Evolutionary conservation across 192 early-diverging fungal species (phyloP).

Genomic region (Mortierella claussenii): DNA sequence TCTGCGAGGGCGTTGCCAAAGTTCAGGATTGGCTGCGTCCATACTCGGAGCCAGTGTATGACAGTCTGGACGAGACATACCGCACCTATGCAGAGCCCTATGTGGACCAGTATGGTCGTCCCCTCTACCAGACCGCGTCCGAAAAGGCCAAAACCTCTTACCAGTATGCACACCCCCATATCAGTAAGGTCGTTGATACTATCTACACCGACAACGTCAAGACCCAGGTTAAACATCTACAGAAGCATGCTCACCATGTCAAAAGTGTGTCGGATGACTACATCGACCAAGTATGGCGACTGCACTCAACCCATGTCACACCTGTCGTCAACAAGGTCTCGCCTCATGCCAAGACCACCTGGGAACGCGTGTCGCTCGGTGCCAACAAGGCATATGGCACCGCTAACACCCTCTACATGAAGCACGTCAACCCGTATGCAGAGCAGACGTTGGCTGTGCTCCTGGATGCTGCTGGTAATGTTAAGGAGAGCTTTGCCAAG

Average conservation of each 20-base stretch:
- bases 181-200: slow-evolving; percentile 21
- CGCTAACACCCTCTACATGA: slow-evolving; percentile 17
- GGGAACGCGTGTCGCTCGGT: slow-evolving; percentile 18
- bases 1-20: slow-evolving; percentile 12
- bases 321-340: slow-evolving; percentile 33
- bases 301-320: slow-evolving; percentile 24
- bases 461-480: slow-evolving; percentile 16
- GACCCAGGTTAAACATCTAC: slow-evolving; percentile 14
- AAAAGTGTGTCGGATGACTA: slow-evolving; percentile 4
- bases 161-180: slow-evolving; percentile 36
- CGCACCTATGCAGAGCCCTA: slow-evolving; percentile 30
- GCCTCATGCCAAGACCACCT: slow-evolving; percentile 30
- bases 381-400: slow-evolving; percentile 8
- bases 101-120: slow-evolving; percentile 37
- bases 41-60: slow-evolving; percentile 24
- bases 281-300: slow-evolving; percentile 10
- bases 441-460: slow-evolving; percentile 12
- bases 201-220: slow-evolving; percentile 40
- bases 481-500: slow-evolving; percentile 16
- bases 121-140: slow-evolving; percentile 26
- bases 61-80: slow-evolving; percentile 21
- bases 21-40: slow-evolving; percentile 28
- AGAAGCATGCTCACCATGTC: slow-evolving; percentile 9
- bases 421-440: slow-evolving; percentile 35
- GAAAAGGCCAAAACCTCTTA: slow-evolving; percentile 25